Evolutionary conservation across 495 filamentous ascomycete species (phyloP).

Genomic region (Aeminium ludgeri): DNA sequence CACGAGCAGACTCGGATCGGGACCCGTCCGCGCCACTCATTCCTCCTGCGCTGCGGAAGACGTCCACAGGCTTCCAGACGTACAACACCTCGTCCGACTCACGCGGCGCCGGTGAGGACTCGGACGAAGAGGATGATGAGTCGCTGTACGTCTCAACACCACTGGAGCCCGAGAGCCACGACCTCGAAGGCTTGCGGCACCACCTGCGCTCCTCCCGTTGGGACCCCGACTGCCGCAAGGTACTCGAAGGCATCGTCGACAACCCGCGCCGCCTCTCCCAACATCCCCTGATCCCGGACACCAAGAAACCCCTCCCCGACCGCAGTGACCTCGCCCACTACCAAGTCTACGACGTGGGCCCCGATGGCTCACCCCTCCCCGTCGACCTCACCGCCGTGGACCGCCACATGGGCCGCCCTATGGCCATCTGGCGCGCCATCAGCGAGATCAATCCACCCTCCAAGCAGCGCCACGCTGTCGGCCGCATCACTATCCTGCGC

Average conservation of each 20-base stretch:
- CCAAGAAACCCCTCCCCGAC: constrained; percentile 18
- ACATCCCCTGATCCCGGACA: constrained; percentile 21
- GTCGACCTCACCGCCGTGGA: constrained; percentile 19
- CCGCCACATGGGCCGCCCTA: constrained; percentile 18
- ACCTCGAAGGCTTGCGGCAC: constrained; percentile 17
- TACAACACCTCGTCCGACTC: constrained; percentile 8
- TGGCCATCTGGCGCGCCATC: constrained; percentile 29
- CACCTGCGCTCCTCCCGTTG: constrained; percentile 23
- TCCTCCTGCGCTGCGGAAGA: background rate
- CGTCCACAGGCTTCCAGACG: background rate
- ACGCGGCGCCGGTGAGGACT: constrained; percentile 7
- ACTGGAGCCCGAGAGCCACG: constrained; percentile 14
- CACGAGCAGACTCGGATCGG: too few species aligned
- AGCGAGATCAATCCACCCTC: constrained; percentile 19
- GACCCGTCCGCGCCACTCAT: too few species aligned
- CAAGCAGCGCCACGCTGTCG: constrained; percentile 26
- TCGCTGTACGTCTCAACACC: constrained; percentile 13
- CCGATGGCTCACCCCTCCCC: constrained; percentile 24
- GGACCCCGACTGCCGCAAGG: constrained; percentile 19
- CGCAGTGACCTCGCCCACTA: constrained; percentile 29
- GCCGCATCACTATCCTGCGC: constrained; percentile 36
- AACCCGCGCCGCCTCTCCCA: constrained; percentile 23
- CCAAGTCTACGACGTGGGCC: constrained; percentile 34
- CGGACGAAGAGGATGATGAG: constrained; percentile 19
- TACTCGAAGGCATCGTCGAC: constrained; percentile 22